These are phyloP conservation scores for Scutellaria galericulata DNA, from an alignment of 257 asterid species.

Conservation along the genomic window DNA sequence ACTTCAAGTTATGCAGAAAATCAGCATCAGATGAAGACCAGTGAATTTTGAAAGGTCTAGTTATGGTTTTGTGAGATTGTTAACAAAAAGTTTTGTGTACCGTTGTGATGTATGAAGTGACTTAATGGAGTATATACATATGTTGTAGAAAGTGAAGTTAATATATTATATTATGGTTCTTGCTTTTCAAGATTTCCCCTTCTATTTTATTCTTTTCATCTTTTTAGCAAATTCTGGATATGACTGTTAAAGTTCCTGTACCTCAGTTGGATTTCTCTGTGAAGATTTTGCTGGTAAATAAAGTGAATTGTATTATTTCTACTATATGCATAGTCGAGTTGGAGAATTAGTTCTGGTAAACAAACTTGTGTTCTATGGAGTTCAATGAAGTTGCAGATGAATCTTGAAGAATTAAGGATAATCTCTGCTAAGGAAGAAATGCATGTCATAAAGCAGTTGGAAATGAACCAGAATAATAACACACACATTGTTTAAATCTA, in stretches of 20 bases:
- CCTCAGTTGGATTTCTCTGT: no score
- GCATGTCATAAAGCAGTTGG: no score
- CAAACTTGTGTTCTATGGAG: no score
- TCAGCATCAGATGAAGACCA: slow-evolving; percentile 51
- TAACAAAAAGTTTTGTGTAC: slow-evolving; percentile 22
- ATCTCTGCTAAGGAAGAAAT: no score
- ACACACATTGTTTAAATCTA: background rate
- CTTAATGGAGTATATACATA: slow-evolving; percentile 31
- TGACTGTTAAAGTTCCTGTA: no score
- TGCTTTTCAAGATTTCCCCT: slow-evolving; percentile 19
- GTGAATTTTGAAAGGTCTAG: slow-evolving; percentile 44
- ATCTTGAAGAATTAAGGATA: no score
- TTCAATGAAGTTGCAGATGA: no score
- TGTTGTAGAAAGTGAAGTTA: slow-evolving; percentile 28
- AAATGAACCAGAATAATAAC: background rate
- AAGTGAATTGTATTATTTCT: no score
- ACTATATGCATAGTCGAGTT: no score
- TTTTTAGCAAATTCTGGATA: background rate
- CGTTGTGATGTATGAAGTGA: slow-evolving; percentile 24
- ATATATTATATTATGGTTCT: slow-evolving; percentile 2
- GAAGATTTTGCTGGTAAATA: no score
- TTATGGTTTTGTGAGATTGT: background rate
- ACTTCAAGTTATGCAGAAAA: slow-evolving; percentile 49
- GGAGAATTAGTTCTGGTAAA: no score
- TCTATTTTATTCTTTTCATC: background rate